Evolutionary conservation across 148 eudicot genomes (phyloP), one percentile per base, ranked within the genome.

Genomic region (Rhododendron simsii): DNA sequence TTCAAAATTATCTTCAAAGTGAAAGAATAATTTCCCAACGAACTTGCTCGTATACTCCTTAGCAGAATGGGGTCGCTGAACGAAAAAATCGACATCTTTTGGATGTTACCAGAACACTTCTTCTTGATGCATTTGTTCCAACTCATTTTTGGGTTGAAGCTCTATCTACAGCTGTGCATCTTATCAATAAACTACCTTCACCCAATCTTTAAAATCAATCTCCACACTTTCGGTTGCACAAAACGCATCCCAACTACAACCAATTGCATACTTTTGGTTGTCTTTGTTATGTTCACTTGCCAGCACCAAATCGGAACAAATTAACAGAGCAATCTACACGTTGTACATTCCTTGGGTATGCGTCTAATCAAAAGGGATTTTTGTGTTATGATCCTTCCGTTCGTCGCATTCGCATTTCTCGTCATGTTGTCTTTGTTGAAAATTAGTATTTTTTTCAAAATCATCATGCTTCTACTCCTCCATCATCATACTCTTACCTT

Each of bases 31-130:
- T 73, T 0, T 76, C 55, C 10, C 65, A 84, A 4, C 23, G 45
- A 7, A 15, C 79, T 26, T 48, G 65, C 73, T 5, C 53, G 1
- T 45, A 16, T 11, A 41, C 85, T 15, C 85, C 85, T 28, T 67
- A 73, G 48, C 45, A 84, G 2, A 76, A 85, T 76, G 86, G 86
- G 1, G 47, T 85, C 5, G 86, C 28, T 10, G 67, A 48, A 41
- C 15, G 81, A 6, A 84, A 84, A 35, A 30, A 84, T 50, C 14
- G 28, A 18, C 81, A 84, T 37, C 33, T 84, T 0, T 48, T 84
- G 15, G 69, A 74, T 12, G 67, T 75, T 7, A 80, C 20, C 21
- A 14, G 79, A 1, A 35, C 86, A 4, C n/a, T 84, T 3, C 39
- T 37, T 37, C 10, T 84, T 55, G 80, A 81, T 12, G 81, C 84